Conservation (phyloP, 2,329 filamentous ascomycete species). For the Calonectria henricotiae region DNA sequence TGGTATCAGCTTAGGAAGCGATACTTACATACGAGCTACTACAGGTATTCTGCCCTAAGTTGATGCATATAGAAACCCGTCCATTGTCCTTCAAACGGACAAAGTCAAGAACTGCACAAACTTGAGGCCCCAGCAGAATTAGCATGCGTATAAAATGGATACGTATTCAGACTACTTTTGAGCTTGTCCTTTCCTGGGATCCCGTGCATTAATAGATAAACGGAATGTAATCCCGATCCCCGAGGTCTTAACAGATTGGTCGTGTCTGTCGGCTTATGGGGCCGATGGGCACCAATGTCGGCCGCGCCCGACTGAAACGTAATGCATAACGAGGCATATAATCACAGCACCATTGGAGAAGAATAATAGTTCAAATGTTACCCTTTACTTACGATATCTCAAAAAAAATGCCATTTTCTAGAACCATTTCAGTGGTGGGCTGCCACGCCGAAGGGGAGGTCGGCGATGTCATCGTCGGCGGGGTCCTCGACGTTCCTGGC, state of each 20-base stretch:
- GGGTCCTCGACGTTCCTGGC: conserved; percentile 62
- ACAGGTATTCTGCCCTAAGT: too few relatives aligned
- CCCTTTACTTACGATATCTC: background rate
- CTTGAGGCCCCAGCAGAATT: too few relatives aligned
- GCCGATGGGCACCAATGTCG: conserved; percentile 5
- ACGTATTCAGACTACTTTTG: background rate
- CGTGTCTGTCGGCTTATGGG: background rate
- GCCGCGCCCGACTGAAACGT: background rate
- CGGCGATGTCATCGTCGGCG: conserved; percentile 67
- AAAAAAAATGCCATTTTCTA: background rate
- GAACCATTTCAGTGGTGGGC: conserved; percentile 55
- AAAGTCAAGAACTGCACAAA: too few relatives aligned
- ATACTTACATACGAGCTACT: too few relatives aligned
- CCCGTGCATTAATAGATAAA: background rate
- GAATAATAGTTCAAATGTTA: too few relatives aligned
- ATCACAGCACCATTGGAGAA: background rate
- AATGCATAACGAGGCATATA: background rate
- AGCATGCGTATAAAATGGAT: too few relatives aligned
- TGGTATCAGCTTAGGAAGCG: too few relatives aligned
- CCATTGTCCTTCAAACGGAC: too few relatives aligned
- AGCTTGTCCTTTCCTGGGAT: background rate
- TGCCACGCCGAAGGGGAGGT: conserved; percentile 63
- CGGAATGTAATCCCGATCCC: background rate
- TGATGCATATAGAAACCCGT: too few relatives aligned
- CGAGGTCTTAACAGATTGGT: background rate